Evolutionary conservation across 345 rosid species (phyloP).

Genomic region (Corchorus olitorius): DNA sequence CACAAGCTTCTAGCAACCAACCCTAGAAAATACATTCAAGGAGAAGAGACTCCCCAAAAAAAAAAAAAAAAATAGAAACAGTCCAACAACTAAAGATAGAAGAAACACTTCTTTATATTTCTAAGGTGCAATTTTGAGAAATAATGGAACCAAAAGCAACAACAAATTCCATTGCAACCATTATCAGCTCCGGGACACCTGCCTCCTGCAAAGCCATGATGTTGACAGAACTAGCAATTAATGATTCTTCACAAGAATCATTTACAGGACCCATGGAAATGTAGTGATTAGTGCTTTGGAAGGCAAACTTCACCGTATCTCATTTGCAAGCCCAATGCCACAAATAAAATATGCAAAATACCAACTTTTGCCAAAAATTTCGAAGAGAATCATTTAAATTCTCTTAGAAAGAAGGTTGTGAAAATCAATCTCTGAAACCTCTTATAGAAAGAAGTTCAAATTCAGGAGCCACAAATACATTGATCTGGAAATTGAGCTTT

Average conservation of each 20-base stretch:
- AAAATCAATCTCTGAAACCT: not conserved
- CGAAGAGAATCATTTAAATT: not conserved
- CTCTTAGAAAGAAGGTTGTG: not conserved
- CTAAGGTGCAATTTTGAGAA: not conserved
- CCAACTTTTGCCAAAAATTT: too few relatives aligned
- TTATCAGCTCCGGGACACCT: not conserved
- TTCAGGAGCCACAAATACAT: not conserved
- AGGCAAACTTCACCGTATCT: not conserved
- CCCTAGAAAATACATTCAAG: too few relatives aligned
- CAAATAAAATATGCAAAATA: not conserved
- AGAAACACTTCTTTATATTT: too few relatives aligned
- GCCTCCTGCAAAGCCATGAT: not conserved
- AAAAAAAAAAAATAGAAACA: too few relatives aligned
- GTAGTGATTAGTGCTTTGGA: not conserved
- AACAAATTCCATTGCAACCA: not conserved
- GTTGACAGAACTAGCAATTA: not conserved
- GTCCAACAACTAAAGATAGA: too few relatives aligned
- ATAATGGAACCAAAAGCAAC: not conserved
- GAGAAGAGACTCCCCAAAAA: too few relatives aligned
- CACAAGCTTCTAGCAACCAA: too few relatives aligned
- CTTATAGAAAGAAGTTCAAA: not conserved
- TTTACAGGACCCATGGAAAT: not conserved
- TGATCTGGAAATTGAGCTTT: not conserved
- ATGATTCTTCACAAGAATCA: not conserved
- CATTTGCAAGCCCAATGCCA: not conserved